Percentiles rank a stretch among this genome's conserved stretches.
phyloP scores from a whole-genome alignment of 805 yeast genomes.

The Ogataea kodamae region DNA sequence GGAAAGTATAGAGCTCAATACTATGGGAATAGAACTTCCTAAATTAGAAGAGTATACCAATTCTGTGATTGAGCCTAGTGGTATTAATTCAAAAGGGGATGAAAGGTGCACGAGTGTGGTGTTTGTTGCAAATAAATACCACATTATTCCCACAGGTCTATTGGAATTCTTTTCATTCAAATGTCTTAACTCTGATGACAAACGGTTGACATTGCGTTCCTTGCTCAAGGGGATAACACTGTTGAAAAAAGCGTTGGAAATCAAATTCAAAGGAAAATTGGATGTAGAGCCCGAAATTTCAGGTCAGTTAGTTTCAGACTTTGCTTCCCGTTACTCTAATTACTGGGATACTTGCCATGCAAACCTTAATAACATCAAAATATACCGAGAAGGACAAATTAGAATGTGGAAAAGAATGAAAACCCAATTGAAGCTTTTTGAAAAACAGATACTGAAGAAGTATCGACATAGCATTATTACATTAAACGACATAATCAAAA shows the following conservation, averaged over 20 bases:
- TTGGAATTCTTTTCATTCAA: conserved; percentile 52
- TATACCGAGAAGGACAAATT: conserved; percentile 42
- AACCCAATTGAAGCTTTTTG: conserved; percentile 38
- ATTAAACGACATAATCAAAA: conserved; percentile 24
- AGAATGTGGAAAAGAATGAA: conserved; percentile 37
- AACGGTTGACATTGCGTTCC: conserved; percentile 44
- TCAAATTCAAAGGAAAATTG: conserved; percentile 34
- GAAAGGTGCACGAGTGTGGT: conserved; percentile 11
- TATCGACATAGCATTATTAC: conserved; percentile 27
- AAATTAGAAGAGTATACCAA: conserved; percentile 28
- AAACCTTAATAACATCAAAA: conserved; percentile 26
- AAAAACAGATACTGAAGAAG: conserved; percentile 38
- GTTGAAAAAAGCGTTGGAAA: conserved; percentile 48
- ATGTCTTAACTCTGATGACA: conserved; percentile 47
- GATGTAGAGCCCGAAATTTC: conserved; percentile 15
- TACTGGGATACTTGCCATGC: conserved; percentile 1
- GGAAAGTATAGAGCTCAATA: conserved; percentile 2
- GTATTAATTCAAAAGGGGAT: neutral
- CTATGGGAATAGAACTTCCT: conserved; percentile 28
- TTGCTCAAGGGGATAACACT: conserved; percentile 60
- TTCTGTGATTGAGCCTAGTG: conserved; percentile 14
- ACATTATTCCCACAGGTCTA: conserved; percentile 42
- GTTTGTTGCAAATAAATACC: conserved; percentile 28
- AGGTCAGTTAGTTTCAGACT: neutral
- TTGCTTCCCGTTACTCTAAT: conserved; percentile 1